Evolutionary conservation across 176 grass and related monocot genomes (phyloP).

Genomic region (Musa schizocarpa): DNA sequence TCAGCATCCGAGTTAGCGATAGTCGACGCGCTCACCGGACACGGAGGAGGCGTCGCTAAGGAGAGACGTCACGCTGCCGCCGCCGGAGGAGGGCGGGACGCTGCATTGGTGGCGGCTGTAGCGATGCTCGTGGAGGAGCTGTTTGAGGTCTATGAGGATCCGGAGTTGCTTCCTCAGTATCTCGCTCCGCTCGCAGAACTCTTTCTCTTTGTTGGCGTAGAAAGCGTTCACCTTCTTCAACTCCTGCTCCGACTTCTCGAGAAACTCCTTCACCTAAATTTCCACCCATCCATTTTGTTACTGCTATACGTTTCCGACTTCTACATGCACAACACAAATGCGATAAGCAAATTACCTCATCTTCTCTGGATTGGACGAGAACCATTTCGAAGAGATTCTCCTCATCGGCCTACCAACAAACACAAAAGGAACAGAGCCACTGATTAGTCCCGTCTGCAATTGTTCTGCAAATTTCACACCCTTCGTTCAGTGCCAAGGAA

Average conservation of each 20-base stretch:
- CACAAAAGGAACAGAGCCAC: background rate
- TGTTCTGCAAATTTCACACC: no score
- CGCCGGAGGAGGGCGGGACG: background rate
- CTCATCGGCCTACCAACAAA: slow-evolving; percentile 21
- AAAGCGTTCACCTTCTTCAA: slow-evolving; percentile 20
- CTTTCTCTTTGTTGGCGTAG: slow-evolving; percentile 2
- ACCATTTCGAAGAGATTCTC: slow-evolving; percentile 33
- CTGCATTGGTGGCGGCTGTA: background rate
- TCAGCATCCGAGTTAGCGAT: background rate
- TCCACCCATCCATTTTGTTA: background rate
- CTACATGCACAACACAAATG: background rate
- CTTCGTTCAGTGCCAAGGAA: no score
- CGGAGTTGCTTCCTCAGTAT: slow-evolving; percentile 17
- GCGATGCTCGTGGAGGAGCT: slow-evolving; percentile 2
- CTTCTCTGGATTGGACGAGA: slow-evolving; percentile 20
- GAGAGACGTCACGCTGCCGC: background rate
- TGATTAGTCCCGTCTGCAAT: no score
- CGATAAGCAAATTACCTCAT: slow-evolving; percentile 16
- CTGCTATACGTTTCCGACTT: background rate
- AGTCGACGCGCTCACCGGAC: background rate
- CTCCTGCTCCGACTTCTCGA: slow-evolving; percentile 29
- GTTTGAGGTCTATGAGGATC: slow-evolving; percentile 6
- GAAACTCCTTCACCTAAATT: slow-evolving; percentile 26
- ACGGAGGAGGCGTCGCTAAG: slow-evolving; percentile 9
- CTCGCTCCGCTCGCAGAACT: slow-evolving; percentile 8